These are phyloP conservation scores for Ustilago esculenta DNA, from an alignment of 1,284 basidiomycete genomes.

Conservation along the genomic window DNA sequence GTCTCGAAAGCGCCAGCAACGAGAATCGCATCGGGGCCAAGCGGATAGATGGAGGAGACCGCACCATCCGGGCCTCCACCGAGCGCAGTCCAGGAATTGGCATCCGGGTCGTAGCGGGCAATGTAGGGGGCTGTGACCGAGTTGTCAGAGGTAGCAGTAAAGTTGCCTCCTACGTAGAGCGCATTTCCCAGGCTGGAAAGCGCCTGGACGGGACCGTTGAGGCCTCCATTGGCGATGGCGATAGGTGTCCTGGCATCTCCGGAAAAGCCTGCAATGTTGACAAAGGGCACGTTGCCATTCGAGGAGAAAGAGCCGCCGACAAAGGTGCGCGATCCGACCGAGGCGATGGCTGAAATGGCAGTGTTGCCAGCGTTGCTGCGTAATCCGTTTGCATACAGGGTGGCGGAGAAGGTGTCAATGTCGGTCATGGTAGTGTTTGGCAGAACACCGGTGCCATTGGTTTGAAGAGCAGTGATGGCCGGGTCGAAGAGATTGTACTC, in stretches of 20 bases:
- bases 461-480: conserved; percentile 21
- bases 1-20: conserved; percentile 81
- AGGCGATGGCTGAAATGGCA: conserved; percentile 72
- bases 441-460: conserved; percentile 46
- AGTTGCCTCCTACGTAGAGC: conserved; percentile 86
- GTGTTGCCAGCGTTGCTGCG: conserved; percentile 36
- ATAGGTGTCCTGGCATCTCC: conserved; percentile 71
- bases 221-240: conserved; percentile 62
- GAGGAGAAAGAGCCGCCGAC: conserved; percentile 80
- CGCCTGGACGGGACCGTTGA: conserved; percentile 61
- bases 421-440: conserved; percentile 73
- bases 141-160: conserved; percentile 75
- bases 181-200: conserved; percentile 64
- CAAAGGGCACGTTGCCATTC: conserved; percentile 72
- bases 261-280: conserved; percentile 80
- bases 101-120: conserved; percentile 78
- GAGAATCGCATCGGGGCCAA: conserved; percentile 72
- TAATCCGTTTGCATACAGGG: conserved; percentile 70
- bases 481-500: conserved; percentile 58
- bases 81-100: conserved; percentile 77
- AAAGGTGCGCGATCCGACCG: conserved; percentile 71
- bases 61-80: conserved; percentile 80
- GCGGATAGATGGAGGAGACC: conserved; percentile 73
- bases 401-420: conserved; percentile 75
- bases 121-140: conserved; percentile 72